Base-by-base conservation (phyloP, 441 rosid genomes). In the Capsella rubella region DNA sequence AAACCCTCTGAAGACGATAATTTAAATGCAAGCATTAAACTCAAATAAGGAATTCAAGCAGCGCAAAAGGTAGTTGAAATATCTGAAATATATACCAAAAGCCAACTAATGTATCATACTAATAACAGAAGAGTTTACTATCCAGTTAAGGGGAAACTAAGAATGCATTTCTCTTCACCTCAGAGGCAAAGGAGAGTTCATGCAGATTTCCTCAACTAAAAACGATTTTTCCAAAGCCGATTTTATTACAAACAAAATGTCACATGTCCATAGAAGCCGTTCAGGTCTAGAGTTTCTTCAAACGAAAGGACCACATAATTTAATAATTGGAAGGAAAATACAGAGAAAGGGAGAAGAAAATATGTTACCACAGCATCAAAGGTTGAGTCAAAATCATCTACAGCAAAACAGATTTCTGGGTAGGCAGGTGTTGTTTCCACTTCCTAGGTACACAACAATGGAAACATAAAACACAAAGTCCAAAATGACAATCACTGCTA, bases 351-450 rank as follows among this genome's bases (percentile, higher is more conserved):
- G 37, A 39, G 53, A 56, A 63, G 37, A 28, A 51, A 64, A 47
- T 55, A 70, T 59, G 64, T 84, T 90, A 91, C 99, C 96, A 90
- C 98, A 18, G 94, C 96, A 83, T 96, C 99, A 84, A 96, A 91
- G 56, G 99, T 91, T 72, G 98, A 93, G 80, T 96, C 97, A 62
- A 93, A 93, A 84, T 93, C 97, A 81, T 93, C 99, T 50, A 96
- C 85, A 3, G 97, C 92, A 79, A 95, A 95, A 83, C 93, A 91
- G 63, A 93, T 93, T 75, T 93, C 98, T 67, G 99, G 98, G 86
- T 90, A 91, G 72, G 98, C 99, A 78, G 97, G 91, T 51, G 86
- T 85, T 70, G 98, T 90, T 88, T 91, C 97, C 69, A 83, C 87
- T 89, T 93, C 99, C 98, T 95, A 79, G 25, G 78, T 47, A 75